phyloP scores from a whole-genome alignment of 345 rosid genomes.

The Populus simonii region DNA sequence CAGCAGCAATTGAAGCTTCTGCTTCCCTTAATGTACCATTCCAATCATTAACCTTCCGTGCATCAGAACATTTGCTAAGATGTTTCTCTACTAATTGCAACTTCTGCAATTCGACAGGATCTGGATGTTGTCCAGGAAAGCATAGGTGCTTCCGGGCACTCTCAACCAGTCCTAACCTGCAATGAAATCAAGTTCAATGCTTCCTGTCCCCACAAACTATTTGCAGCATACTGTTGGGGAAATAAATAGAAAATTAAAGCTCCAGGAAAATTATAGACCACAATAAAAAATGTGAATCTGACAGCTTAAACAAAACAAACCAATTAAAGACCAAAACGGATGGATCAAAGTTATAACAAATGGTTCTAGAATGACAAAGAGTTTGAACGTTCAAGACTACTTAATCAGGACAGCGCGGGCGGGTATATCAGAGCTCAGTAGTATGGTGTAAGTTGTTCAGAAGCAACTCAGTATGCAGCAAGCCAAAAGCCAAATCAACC shows the following conservation, averaged over 20 bases:
- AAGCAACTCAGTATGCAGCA: not conserved
- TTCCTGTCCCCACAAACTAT: slow-evolving; percentile 1
- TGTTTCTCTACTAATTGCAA: slow-evolving; percentile 70
- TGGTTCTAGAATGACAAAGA: not conserved
- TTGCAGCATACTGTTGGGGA: slow-evolving; percentile 1
- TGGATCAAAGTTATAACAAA: not conserved
- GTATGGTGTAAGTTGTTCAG: not conserved
- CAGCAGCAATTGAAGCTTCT: slow-evolving; percentile 70
- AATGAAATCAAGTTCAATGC: slow-evolving; percentile 23
- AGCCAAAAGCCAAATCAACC: not conserved
- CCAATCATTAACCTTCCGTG: slow-evolving; percentile 78
- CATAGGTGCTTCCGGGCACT: slow-evolving; percentile 62
- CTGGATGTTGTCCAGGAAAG: slow-evolving; percentile 50
- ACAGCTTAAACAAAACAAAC: not conserved
- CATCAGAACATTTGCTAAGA: slow-evolving; percentile 60
- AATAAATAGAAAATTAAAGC: slow-evolving; percentile 7
- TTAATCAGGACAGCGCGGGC: not conserved
- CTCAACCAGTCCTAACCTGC: slow-evolving; percentile 90
- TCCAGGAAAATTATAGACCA: slow-evolving; percentile 1
- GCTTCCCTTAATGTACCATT: slow-evolving; percentile 57
- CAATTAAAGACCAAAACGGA: slow-evolving; percentile 12
- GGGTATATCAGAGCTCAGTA: not conserved
- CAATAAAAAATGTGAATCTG: not conserved
- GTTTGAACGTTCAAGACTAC: not conserved
- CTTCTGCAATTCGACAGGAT: slow-evolving; percentile 54